Base-by-base conservation (phyloP, 2,329 filamentous ascomycete genomes). In the Aureobasidium zeae region DNA sequence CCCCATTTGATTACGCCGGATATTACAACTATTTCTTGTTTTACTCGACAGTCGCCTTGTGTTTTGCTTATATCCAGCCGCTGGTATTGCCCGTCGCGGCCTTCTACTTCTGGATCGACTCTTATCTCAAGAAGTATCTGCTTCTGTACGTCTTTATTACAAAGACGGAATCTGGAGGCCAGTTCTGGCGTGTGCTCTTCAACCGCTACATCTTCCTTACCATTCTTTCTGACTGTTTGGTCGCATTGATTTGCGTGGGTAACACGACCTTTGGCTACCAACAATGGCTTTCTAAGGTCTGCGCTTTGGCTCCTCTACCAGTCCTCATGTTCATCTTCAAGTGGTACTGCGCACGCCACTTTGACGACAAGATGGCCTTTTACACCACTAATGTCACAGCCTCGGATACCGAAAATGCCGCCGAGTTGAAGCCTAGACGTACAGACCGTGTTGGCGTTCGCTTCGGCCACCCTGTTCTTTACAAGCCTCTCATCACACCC, bases 21-120 rank as follows among this genome's bases (percentile, higher is more conserved):
- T 96, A 96, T 66, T 98, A 95, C 73, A 96, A 95, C 63, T 96
- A 94, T 62, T 95, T 95, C 63, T 71, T 96, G 21, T 98, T 86
- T 66, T 98, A 96, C 66, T 73, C 83, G 17, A 95, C 89, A 0
- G 84, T 96, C 22, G 83, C 86, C 0, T 70, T 98, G 12, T 86
- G 81, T 55, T 95, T 91, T 57, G 79, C 82, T 2, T 78, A 80
- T 2, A 72, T 96, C 41, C 91, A 96, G 62, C 91, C 91, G 0
- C 72, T 96, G 17, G 83, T 91, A 2, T 72, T 98, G 6, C 79
- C 85, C 0, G 83, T 93, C 28, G 86, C 85, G 1, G 87, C 88
- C 1, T 65, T 95, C 21, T 98, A 95, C 70, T 96, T 96, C 61
- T 68, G 70, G 39, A 70, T 98, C 38, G 91, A 98, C 61, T 80